These are phyloP conservation scores for Arachnomyces sp. DNA, from an alignment of 2,329 filamentous ascomycete genomes.

Conservation along the genomic window DNA sequence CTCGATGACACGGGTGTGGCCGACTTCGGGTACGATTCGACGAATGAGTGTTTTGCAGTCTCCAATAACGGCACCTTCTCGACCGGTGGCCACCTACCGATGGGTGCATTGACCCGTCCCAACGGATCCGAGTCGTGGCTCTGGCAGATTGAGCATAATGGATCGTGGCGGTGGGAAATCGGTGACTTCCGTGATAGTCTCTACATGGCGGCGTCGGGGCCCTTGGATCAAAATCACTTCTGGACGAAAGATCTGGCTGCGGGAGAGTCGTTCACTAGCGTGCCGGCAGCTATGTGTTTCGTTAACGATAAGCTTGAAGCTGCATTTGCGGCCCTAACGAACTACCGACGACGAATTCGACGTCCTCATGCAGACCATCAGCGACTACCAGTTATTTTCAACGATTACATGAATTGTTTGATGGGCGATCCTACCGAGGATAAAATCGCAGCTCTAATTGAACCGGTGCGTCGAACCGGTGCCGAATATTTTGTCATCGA, in stretches of 20 bases:
- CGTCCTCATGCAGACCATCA: conserved; percentile 23
- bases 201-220: conserved; percentile 24
- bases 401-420: conserved; percentile 36
- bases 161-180: conserved; percentile 31
- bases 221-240: conserved; percentile 20
- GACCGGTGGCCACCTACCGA: conserved; percentile 22
- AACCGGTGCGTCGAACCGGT: conserved; percentile 19
- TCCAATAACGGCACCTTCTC: conserved; percentile 25
- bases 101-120: conserved; percentile 20
- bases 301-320: conserved; percentile 15
- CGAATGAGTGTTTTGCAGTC: conserved; percentile 16
- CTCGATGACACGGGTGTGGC: conserved; percentile 21
- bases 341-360: conserved; percentile 24
- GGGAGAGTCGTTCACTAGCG: conserved; percentile 16
- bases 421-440: conserved; percentile 31
- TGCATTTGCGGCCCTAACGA: conserved; percentile 22
- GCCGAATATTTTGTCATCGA: conserved; percentile 34
- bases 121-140: conserved; percentile 23
- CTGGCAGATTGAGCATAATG: conserved; percentile 32
- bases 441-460: conserved; percentile 25
- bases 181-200: conserved; percentile 28
- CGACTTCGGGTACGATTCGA: conserved; percentile 12
- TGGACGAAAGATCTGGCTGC: conserved; percentile 21
- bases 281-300: conserved; percentile 19
- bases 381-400: conserved; percentile 28